These are phyloP conservation scores for Eutypella sp. DNA, from an alignment of 2,329 filamentous ascomycete genomes.

Conservation along the genomic window DNA sequence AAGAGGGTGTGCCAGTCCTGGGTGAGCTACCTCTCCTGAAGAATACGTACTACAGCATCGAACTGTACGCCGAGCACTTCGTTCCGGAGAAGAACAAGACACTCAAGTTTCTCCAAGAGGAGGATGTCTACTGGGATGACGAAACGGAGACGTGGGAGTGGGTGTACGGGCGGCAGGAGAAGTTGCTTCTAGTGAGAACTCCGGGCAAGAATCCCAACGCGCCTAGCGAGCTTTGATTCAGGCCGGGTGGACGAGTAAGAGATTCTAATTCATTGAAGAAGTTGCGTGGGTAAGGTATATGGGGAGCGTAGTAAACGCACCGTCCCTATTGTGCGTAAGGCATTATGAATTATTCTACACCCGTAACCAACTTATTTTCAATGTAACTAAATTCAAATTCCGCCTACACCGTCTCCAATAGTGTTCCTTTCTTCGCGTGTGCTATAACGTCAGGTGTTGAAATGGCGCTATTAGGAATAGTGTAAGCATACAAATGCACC, in stretches of 20 bases:
- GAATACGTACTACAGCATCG: constrained; percentile 45
- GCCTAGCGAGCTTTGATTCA: constrained; percentile 15
- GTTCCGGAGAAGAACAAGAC: constrained; percentile 40
- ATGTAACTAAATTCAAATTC: no score
- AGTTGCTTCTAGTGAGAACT: constrained; percentile 34
- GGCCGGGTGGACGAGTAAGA: background rate
- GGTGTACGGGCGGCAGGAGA: constrained; percentile 44
- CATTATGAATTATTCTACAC: no score
- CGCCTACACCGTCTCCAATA: no score
- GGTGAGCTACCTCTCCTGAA: constrained; percentile 41
- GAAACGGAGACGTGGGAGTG: constrained; percentile 37
- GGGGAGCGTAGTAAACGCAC: no score
- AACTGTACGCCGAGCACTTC: constrained; percentile 43
- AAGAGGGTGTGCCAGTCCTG: constrained; percentile 40
- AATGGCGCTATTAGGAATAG: no score
- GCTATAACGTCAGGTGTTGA: no score
- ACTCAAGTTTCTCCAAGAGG: constrained; percentile 42
- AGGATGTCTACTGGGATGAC: constrained; percentile 44
- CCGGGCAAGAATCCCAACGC: constrained; percentile 6
- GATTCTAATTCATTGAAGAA: no score
- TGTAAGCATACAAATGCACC: no score
- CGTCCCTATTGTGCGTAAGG: no score
- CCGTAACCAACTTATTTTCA: no score
- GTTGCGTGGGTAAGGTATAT: no score
- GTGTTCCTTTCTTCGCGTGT: no score